phyloP scores from a whole-genome alignment of 768 basidiomycete genomes.

The Mycena pura region DNA sequence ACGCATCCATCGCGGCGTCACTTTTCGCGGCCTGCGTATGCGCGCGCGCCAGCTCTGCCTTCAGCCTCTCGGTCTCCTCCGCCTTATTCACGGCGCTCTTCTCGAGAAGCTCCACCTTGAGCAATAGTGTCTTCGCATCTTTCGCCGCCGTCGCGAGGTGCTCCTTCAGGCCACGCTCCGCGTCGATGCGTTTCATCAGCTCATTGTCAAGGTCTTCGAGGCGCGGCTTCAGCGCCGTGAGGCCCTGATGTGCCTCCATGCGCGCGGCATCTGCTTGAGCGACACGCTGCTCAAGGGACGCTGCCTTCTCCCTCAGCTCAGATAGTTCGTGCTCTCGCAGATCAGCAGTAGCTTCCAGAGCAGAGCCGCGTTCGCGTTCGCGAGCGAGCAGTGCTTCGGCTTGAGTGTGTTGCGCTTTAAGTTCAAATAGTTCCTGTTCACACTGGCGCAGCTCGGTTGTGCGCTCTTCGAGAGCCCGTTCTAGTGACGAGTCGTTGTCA shows the following conservation, averaged over 20 bases:
- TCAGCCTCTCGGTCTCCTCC: constrained; percentile 3
- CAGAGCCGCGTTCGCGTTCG: constrained; percentile 34
- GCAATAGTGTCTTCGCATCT: not conserved
- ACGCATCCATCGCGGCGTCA: too few relatives aligned
- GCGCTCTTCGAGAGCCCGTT: constrained; percentile 26
- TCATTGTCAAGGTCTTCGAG: constrained; percentile 12
- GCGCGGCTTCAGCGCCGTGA: constrained; percentile 9
- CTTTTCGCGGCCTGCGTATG: too few relatives aligned
- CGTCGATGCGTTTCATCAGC: constrained; percentile 7
- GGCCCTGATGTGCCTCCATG: not conserved
- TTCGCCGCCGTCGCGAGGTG: not conserved
- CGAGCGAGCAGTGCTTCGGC: constrained; percentile 30
- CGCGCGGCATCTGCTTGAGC: constrained; percentile 1
- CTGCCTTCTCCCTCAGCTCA: constrained; percentile 20
- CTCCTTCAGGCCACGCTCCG: constrained; percentile 5
- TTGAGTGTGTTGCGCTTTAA: constrained; percentile 26
- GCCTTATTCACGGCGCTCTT: not conserved
- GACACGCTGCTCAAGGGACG: constrained; percentile 7
- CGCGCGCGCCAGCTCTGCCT: not conserved
- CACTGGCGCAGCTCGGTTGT: constrained; percentile 24
- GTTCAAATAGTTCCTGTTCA: constrained; percentile 27
- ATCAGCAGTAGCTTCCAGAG: constrained; percentile 29
- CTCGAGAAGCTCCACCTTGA: constrained; percentile 9
- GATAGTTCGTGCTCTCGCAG: constrained; percentile 24
- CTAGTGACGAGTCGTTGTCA: constrained; percentile 20